Base-by-base conservation (phyloP, 225 moss, liverwort and hornwort species). In the Pseudoscleropodium purum region DNA sequence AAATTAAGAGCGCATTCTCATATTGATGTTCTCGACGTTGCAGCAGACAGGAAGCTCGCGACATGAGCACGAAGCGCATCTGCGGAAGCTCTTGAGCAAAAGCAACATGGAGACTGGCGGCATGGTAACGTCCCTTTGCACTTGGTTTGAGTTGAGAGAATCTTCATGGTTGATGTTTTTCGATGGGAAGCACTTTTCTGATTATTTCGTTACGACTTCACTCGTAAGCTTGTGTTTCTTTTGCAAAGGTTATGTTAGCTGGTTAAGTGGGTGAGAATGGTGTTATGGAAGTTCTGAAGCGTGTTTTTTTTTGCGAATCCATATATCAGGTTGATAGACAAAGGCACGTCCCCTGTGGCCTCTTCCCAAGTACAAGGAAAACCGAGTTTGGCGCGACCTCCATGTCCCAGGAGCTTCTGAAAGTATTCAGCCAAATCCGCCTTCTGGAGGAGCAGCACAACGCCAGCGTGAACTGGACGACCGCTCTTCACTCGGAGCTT, bases 371-470 rank as follows among this genome's bases (percentile, higher is more conserved):
- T 17, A 13, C 79, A 36, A 92, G 75, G 79, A 93, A 86, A 36
- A 73, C 15, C 36, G 89, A 92, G 23, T 59, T 57, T 30, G 91
- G 82, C 30, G 34, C 90, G 84, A 91, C 82, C 74, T 91, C 91
- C 59, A 94, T 92, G 82, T 93, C 94, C n/a, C 92, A 92, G 89
- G 94, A 95, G 87, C 86, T 95, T 34, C 91, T 95, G 52, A 95
- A 96, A 91, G 94, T 97, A 25, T 93, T 96, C 73, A 96, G 94
- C 90, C 94, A 95, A 64, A 94, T 97, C 60, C 96, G 94, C 9
- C 84, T 94, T 70, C 89, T 96, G 49, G 97, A 96, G 88, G 95
- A 97, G 88, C 95, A 96, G 87, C 93, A 95, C 59, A 91, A 88
- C 86, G 90, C 90, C 29, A 93, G 92, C 72, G 54, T 93, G 57